Evolutionary conservation across 441 rosid genomes (phyloP).

Genomic region (Brassica balearica): DNA sequence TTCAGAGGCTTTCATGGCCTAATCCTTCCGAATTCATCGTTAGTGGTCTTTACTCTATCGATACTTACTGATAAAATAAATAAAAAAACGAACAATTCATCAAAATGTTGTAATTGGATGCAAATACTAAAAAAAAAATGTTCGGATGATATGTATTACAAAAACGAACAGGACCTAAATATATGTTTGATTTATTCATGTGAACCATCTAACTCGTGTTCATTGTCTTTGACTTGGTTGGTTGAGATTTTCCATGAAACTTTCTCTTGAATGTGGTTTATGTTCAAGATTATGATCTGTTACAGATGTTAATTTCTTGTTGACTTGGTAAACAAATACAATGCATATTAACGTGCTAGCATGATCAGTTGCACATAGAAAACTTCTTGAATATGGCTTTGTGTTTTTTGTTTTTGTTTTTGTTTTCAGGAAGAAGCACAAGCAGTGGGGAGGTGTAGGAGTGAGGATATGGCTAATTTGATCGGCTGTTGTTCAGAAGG

Average conservation of each 20-base stretch:
- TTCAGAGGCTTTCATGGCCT: constrained; percentile 57
- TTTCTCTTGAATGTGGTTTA: constrained; percentile 10
- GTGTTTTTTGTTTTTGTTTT: neutral
- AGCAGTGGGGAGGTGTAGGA: constrained; percentile 73
- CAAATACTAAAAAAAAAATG: neutral
- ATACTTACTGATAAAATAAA: neutral
- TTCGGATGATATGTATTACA: neutral
- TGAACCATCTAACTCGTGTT: neutral
- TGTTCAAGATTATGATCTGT: constrained; percentile 18
- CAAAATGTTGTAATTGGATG: neutral
- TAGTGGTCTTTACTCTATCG: constrained; percentile 30
- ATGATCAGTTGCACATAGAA: constrained; percentile 4
- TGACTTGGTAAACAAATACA: neutral
- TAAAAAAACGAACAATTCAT: neutral
- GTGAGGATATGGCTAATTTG: constrained; percentile 69
- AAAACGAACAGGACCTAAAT: neutral
- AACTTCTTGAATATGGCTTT: constrained; percentile 13
- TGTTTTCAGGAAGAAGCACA: constrained; percentile 64
- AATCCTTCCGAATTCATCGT: constrained; percentile 72
- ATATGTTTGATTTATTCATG: constrained; percentile 4
- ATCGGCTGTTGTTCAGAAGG: constrained; percentile 73
- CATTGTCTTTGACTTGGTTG: constrained; percentile 1
- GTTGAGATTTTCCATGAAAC: neutral
- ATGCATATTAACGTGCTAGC: neutral
- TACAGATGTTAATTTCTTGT: neutral